Conservation (phyloP, 352 stramenopile genomes). For the Globisporangium nagaii region DNA sequence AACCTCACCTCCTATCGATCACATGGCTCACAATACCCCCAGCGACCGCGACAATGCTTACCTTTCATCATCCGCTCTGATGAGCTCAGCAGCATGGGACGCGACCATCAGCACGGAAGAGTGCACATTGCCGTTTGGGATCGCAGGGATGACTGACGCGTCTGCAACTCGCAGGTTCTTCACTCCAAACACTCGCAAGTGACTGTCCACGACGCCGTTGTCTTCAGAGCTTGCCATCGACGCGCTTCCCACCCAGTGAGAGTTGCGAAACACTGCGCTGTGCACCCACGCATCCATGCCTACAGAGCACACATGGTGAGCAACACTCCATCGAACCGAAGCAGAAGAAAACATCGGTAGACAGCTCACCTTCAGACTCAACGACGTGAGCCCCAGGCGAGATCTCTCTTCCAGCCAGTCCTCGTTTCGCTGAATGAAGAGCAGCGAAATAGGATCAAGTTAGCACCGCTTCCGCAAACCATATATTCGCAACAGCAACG, state of each 20-base stretch:
- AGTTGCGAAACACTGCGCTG: constrained; percentile 69
- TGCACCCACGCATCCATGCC: constrained; percentile 65
- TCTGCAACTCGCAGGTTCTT: constrained; percentile 57
- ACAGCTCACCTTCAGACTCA: constrained; percentile 24
- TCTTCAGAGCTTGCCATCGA: constrained; percentile 48
- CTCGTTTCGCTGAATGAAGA: constrained; percentile 27
- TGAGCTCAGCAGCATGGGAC: constrained; percentile 38
- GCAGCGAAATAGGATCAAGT: neutral
- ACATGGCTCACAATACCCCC: no score
- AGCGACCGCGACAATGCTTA: neutral
- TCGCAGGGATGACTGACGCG: constrained; percentile 59
- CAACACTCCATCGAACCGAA: constrained; percentile 10
- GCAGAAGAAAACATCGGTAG: neutral
- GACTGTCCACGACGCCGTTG: constrained; percentile 49
- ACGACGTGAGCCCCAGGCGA: constrained; percentile 25
- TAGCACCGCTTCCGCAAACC: neutral
- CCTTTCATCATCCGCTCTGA: constrained; percentile 20
- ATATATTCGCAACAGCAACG: neutral
- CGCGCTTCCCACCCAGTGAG: constrained; percentile 80
- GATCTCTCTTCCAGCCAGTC: constrained; percentile 34
- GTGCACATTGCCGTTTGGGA: constrained; percentile 74
- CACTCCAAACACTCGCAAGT: constrained; percentile 57
- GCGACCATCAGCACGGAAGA: constrained; percentile 69
- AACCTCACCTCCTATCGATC: no score
- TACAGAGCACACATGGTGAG: constrained; percentile 3